Evolutionary conservation across 2,329 filamentous ascomycete genomes (phyloP), one percentile per base, ranked within the genome.

Genomic region (Leptographium lundbergii): DNA sequence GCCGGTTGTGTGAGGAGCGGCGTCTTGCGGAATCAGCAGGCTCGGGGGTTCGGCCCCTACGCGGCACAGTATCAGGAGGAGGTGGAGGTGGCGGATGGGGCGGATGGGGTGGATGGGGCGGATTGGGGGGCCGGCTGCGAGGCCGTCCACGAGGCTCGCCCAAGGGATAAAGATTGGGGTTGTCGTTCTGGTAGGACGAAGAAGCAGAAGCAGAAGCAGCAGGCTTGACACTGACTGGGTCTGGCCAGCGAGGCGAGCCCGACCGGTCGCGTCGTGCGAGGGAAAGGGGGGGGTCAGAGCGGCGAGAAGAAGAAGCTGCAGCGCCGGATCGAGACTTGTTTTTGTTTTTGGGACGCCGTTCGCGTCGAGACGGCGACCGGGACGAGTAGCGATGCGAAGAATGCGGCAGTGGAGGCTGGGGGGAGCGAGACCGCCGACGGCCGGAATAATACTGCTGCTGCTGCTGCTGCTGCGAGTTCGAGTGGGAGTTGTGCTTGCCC

Each of bases 221-320:
- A 6, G 34, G 45, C 25, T 14, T 17, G 19, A 19, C 34, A n/a
- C 53, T 24, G 22, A 42, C 53, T 36, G 59, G 51, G 50, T 59
- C 63, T 56, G 32, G 42, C 39, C 60, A 54, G 14, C 59, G 24
- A 27, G 63, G 65, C 24, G 69, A 69, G 6, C 63, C 66, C 22
- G 69, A 70, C 29, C 66, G 67, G 42, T 61, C 64, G 55, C 65
- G 65, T 54, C 60, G 64, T 17, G 59, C 55, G 25, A 10, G 59
- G 34, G 29, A 34, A 25, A 34, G 58, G 14, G 56, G 42, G 36
- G 58, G 34, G 57, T 57, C 61, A 63, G 27, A 61, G 56, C 63
- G 64, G 29, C 64, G 59, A 9, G 61, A 64, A 19, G 66, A 22
- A 7, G 22, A 64, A 19, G 66, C 24, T 6, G 22, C n/a, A 11